Conservation (phyloP, 2,329 filamentous ascomycete species). For the Pseudopithomyces maydicus region DNA sequence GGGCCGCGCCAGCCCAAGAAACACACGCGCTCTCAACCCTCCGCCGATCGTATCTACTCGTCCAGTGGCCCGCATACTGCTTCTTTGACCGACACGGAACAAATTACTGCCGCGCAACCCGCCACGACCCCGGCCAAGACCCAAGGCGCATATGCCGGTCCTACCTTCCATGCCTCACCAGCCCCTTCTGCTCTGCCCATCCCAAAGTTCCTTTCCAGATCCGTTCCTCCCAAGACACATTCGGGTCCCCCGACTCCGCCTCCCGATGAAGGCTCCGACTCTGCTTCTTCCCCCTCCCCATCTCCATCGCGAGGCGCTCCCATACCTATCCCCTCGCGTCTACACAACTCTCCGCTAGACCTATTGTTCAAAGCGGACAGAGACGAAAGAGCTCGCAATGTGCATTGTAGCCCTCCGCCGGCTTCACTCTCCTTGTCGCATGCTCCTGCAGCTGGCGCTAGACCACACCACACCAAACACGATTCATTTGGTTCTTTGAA, state of each 20-base stretch:
- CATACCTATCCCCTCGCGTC: slow-evolving; percentile 45
- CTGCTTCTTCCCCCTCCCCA: slow-evolving; percentile 51
- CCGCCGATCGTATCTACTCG: slow-evolving; percentile 33
- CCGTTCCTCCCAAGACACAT: slow-evolving; percentile 63
- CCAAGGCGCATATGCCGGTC: slow-evolving; percentile 78
- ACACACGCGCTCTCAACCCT: slow-evolving; percentile 36
- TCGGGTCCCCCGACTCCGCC: slow-evolving; percentile 54
- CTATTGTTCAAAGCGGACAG: slow-evolving; percentile 88
- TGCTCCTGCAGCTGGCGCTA: slow-evolving; percentile 22
- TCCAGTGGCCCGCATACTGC: slow-evolving; percentile 16
- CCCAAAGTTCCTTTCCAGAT: slow-evolving; percentile 83
- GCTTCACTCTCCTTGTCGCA: slow-evolving; percentile 19
- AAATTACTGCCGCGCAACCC: slow-evolving; percentile 17
- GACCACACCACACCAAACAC: slow-evolving; percentile 46
- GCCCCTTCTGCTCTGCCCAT: slow-evolving; percentile 88
- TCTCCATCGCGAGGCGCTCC: slow-evolving; percentile 57
- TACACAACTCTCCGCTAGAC: slow-evolving; percentile 79
- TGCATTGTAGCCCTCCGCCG: slow-evolving; percentile 49
- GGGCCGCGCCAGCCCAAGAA: slow-evolving; percentile 36
- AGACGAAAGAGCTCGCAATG: slow-evolving; percentile 71
- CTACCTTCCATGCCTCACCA: slow-evolving; percentile 93
- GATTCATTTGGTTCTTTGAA: slow-evolving; percentile 55
- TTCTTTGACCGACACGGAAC: slow-evolving; percentile 37
- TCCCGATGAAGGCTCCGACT: slow-evolving; percentile 53
- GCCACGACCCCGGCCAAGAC: slow-evolving; percentile 40